Evolutionary conservation across 2,329 filamentous ascomycete genomes (phyloP), one percentile per base, ranked within the genome.

Genomic region (Onygenales sp.): DNA sequence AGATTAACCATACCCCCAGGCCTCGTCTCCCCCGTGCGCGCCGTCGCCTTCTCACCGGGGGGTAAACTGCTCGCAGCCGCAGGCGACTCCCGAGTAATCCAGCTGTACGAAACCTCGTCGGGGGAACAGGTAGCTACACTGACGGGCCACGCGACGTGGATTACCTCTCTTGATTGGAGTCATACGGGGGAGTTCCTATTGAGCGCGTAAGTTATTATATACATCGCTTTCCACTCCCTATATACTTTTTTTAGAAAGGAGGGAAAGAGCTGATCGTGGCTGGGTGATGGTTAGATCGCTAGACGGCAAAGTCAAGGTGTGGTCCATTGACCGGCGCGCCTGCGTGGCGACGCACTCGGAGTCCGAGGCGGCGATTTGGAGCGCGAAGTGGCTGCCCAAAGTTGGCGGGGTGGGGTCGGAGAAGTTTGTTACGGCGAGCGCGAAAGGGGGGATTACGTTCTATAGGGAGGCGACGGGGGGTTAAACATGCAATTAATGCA

Each of bases 291-390:
- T 27, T 54, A 82, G 79, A 47, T 84, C 87, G 1, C 89, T 94
- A 68, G 91, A 97, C 65, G 92, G 93, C 39, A 96, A 95, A 70
- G 88, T 87, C 56, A 96, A 95, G 71, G 87, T 97, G 33, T 98
- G 93, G 93, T 92, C 88, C 33, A 81, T 96, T 55, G 90, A 95
- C 62, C 81, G 84, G 36, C 81, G 83, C 53, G 78, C 79, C 4
- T 97, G 93, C 66, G 93, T 98, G 44, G 90, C 92, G 10, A 98
- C 93, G 8, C 89, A 95, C 67, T 91, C 86, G 54, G 91, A 97
- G 73, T 90, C 88, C 5, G 91, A 92, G 58, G 87, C 87, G 70
- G 81, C 84, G 0, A 67, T 97, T 2, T 96, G 91, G 87, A 82
- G 83, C 52, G 88, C 91, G 32, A 85, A 83, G 63, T 95, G 89